Base-by-base conservation (phyloP, 352 stramenopile genomes). In the Phytophthora fragariaefolia region DNA sequence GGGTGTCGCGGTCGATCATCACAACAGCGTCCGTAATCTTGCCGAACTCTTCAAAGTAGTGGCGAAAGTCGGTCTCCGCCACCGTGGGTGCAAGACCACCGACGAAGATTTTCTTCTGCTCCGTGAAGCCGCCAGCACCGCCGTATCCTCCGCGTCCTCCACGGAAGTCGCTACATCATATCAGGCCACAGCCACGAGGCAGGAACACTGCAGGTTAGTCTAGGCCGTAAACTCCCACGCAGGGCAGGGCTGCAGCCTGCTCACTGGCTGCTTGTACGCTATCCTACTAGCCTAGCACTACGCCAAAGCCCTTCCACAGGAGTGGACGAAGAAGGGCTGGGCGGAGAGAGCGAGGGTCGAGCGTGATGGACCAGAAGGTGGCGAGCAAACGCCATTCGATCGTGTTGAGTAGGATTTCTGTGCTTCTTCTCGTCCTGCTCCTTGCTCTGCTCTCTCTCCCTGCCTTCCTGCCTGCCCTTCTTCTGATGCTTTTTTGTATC, bases 81-180 rank as follows among this genome's bases (percentile, higher is more conserved):
- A 97, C 89, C 4, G 91, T 88, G 15, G 88, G 80, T 18, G 89
- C 82, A 34, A 98, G 71, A 20, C 93, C 93, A 26, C 93, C 93
- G 7, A 98, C 93, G 63, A 98, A 98, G 58, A 98, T 93, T 77
- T 98, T 98, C 70, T 96, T 96, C 49, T 82, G 85, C 65, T 97
- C 91, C 26, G 58, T 75, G 42, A 75, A 85, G 55, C 62, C 40
- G 10, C 68, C 69, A 30, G 57, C 64, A 48, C 67, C 66, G 28
- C 74, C 65, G 26, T 54, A 71, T 62, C 67, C 70, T 42, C 77
- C 62, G 24, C 61, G 66, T 46, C 67, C 71, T 4, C 72, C 68
- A 30, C 77, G 77, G 17, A 74, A 75, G 8, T 85, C 74, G 66
- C 77, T 84, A 77, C 42, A 76, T 60, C 46, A 63, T 51, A 80